Conservation (phyloP, 2,329 filamentous ascomycete species). For the Colletotrichum eremochloae region DNA sequence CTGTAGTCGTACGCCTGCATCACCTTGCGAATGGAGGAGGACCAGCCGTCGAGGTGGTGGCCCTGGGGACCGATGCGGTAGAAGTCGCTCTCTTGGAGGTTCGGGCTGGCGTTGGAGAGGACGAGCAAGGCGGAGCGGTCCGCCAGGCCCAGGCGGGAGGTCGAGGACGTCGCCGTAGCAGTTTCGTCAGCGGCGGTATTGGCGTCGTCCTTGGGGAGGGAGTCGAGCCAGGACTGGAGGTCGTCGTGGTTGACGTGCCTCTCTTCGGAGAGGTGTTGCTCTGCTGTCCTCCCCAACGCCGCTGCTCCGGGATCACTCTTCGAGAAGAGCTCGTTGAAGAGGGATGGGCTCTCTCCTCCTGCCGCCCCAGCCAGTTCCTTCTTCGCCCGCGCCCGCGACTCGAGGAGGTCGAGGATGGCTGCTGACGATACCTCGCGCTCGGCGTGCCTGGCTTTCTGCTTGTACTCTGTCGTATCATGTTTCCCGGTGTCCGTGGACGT, state of each 20-base stretch:
- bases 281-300: neutral
- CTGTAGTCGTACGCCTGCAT: conserved; percentile 74
- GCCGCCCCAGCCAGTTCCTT: neutral
- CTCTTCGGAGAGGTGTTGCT: conserved; percentile 6
- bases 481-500: conserved; percentile 29
- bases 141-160: neutral
- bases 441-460: neutral
- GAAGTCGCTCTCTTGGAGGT: conserved; percentile 78
- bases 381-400: neutral
- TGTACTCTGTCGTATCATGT: conserved; percentile 22
- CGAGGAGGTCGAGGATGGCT: conserved; percentile 15
- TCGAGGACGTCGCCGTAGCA: neutral
- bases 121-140: conserved; percentile 60
- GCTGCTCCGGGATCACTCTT: neutral
- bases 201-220: conserved; percentile 21
- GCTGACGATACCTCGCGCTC: neutral
- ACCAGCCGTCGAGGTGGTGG: conserved; percentile 76
- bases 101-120: conserved; percentile 69
- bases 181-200: neutral
- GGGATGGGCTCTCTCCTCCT: conserved; percentile 2
- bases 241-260: conserved; percentile 32
- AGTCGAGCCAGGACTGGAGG: conserved; percentile 39
- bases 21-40: conserved; percentile 72
- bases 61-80: conserved; percentile 73
- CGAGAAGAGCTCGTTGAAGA: conserved; percentile 38